Evolutionary conservation across 768 basidiomycete genomes (phyloP).

Genomic region (Mycena polygramma): DNA sequence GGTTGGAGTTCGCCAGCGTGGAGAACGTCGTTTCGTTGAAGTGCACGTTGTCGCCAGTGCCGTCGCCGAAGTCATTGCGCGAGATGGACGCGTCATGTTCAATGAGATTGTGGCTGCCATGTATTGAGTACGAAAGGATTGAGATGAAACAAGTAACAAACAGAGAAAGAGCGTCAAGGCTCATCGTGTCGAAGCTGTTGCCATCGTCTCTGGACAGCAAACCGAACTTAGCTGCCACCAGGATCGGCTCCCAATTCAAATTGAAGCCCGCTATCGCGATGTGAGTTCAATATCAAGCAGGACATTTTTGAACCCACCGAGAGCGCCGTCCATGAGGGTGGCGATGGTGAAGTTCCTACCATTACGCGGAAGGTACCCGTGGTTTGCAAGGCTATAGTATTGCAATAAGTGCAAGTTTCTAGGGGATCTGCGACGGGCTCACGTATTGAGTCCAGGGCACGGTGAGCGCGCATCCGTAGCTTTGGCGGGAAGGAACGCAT

Average conservation of each 20-base stretch:
- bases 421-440: neutral
- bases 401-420: neutral
- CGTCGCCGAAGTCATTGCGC: too few relatives aligned
- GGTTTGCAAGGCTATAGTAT: too few relatives aligned
- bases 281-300: neutral
- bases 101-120: neutral
- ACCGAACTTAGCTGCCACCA: too few relatives aligned
- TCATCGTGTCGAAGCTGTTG: too few relatives aligned
- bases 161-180: neutral
- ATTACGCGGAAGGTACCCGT: too few relatives aligned
- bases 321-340: neutral
- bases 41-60: too few relatives aligned
- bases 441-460: constrained; percentile 6
- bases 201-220: too few relatives aligned
- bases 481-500: neutral
- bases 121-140: neutral
- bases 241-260: too few relatives aligned
- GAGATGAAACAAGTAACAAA: neutral
- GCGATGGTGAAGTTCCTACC: neutral
- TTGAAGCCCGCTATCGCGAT: too few relatives aligned
- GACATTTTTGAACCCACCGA: neutral
- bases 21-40: too few relatives aligned
- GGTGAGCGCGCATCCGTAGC: neutral
- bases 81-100: too few relatives aligned
- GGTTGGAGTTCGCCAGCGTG: too few relatives aligned